Conservation (phyloP, 139 green algal species). For the Auxenochlorella pyrenoidosa region DNA sequence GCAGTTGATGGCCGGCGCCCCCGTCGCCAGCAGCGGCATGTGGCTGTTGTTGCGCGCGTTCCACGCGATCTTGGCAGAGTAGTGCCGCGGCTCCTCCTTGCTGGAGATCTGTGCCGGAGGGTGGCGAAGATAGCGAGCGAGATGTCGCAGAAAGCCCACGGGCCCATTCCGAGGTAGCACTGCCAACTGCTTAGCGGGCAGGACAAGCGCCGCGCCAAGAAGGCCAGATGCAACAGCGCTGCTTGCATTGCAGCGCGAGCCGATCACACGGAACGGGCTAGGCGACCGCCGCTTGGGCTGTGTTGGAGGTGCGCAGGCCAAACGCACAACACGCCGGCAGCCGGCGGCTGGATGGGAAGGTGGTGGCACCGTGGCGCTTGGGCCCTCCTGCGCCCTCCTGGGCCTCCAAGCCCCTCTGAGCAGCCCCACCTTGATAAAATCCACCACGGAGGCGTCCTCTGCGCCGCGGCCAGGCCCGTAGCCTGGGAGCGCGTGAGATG, state of each 20-base stretch:
- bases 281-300: not conserved
- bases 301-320: not conserved
- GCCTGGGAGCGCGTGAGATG: not conserved
- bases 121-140: not conserved
- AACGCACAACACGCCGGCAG: too few relatives aligned
- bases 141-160: not conserved
- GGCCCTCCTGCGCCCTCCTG: not conserved
- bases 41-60: slow-evolving; percentile 44
- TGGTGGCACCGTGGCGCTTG: too few relatives aligned
- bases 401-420: not conserved
- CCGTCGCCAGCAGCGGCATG: slow-evolving; percentile 47
- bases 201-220: too few relatives aligned
- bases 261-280: too few relatives aligned
- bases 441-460: slow-evolving; percentile 7
- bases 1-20: slow-evolving; percentile 40
- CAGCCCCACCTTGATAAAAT: slow-evolving; percentile 18
- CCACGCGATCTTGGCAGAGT: slow-evolving; percentile 50
- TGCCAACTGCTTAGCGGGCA: too few relatives aligned
- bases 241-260: too few relatives aligned
- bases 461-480: not conserved
- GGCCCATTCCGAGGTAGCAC: not conserved
- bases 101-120: slow-evolving; percentile 19
- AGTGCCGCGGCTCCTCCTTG: slow-evolving; percentile 39
- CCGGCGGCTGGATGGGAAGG: too few relatives aligned
- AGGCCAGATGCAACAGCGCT: too few relatives aligned